Conservation (phyloP, 73 alveolate genomes). For the Tetrahymena borealis region DNA sequence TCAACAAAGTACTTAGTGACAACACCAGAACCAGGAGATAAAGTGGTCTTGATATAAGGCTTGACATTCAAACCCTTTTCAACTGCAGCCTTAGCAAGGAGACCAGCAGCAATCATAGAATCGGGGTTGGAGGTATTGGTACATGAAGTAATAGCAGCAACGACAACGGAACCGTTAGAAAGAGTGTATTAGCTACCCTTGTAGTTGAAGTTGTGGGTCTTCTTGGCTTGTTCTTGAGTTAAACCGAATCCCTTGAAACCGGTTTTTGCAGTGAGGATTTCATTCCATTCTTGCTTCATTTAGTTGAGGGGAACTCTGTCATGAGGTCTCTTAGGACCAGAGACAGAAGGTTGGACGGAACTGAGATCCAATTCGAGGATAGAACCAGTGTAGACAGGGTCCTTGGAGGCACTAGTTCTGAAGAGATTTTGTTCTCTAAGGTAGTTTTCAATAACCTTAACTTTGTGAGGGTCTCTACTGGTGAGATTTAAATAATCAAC, state of each 20-base stretch:
- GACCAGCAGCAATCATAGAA: conserved; percentile 86
- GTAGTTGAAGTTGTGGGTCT: conserved; percentile 26
- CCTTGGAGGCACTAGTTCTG: conserved; percentile 52
- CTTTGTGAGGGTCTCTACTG: conserved; percentile 65
- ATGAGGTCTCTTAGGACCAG: conserved; percentile 86
- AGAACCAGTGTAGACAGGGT: conserved; percentile 63
- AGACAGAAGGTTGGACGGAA: conserved; percentile 64
- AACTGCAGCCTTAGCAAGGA: conserved; percentile 84
- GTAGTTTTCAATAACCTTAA: conserved; percentile 62
- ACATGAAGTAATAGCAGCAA: conserved; percentile 90
- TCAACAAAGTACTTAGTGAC: conserved; percentile 66
- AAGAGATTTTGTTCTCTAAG: conserved; percentile 66
- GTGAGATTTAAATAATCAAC: conserved; percentile 67
- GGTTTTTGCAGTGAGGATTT: conserved; percentile 50
- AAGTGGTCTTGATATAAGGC: conserved; percentile 80
- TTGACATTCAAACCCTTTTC: conserved; percentile 62
- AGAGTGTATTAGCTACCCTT: conserved; percentile 56
- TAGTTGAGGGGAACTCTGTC: conserved; percentile 52
- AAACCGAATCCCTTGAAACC: conserved; percentile 81
- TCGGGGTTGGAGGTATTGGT: conserved; percentile 90
- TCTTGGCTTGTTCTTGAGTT: conserved; percentile 24
- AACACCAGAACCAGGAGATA: conserved; percentile 86
- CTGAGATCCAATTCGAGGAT: conserved; percentile 67
- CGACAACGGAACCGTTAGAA: conserved; percentile 70
- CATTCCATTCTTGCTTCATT: conserved; percentile 57